Evolutionary conservation across 345 rosid species (phyloP).

Genomic region (Arabis alpina): DNA sequence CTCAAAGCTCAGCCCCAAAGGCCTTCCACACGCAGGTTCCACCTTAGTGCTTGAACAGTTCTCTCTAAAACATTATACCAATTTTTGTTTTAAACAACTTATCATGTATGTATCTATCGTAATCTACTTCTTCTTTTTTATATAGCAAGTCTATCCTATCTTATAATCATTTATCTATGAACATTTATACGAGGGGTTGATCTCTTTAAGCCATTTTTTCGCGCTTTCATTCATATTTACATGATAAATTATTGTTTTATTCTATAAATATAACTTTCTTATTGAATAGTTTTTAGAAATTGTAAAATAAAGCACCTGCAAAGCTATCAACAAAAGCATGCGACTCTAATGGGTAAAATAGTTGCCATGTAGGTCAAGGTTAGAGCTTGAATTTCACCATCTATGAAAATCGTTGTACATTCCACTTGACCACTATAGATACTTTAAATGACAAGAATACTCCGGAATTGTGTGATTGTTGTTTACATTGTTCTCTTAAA

Average conservation of each 20-base stretch:
- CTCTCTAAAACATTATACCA: constrained; percentile 46
- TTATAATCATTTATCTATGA: not conserved
- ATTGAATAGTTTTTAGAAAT: not conserved
- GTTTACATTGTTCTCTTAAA: not conserved
- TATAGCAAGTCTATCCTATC: not conserved
- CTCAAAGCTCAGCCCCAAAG: constrained; percentile 69
- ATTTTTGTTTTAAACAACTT: not conserved
- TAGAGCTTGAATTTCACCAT: no score
- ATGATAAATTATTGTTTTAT: no score
- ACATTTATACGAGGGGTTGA: not conserved
- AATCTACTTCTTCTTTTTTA: no score
- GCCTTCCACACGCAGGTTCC: constrained; percentile 72
- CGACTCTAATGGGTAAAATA: no score
- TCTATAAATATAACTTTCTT: no score
- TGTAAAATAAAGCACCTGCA: not conserved
- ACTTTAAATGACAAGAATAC: no score
- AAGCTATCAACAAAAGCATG: not conserved
- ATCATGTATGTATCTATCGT: not conserved
- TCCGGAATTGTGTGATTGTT: no score
- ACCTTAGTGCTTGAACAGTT: constrained; percentile 55
- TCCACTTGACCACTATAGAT: no score
- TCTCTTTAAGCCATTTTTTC: not conserved
- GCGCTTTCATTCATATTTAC: no score
- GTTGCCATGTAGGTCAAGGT: no score
- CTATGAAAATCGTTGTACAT: no score